phyloP scores from a whole-genome alignment of 768 basidiomycete species.

The Postia placenta region DNA sequence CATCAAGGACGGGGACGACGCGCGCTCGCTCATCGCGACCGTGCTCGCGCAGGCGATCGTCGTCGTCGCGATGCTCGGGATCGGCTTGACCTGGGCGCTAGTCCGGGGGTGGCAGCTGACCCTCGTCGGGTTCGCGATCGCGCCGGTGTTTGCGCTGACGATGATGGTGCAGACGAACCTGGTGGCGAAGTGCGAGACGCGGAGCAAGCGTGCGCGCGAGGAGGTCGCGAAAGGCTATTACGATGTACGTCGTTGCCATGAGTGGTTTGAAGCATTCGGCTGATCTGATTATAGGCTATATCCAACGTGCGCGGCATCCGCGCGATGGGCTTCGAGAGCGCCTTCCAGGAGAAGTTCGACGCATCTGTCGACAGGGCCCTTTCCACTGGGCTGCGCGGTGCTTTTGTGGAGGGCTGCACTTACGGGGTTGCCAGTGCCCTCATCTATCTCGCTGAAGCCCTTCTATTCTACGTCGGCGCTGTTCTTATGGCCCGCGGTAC shows the following conservation, averaged over 20 bases:
- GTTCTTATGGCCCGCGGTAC: conserved; percentile 75
- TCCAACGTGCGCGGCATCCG: conserved; percentile 83
- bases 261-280: not conserved
- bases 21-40: conserved; percentile 65
- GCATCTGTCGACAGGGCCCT: conserved; percentile 54
- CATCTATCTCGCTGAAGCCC: conserved; percentile 85
- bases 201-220: conserved; percentile 85
- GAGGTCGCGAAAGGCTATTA: conserved; percentile 81
- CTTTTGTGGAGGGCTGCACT: conserved; percentile 81
- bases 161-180: conserved; percentile 75
- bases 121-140: conserved; percentile 82
- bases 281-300: conserved; percentile 44
- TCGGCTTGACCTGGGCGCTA: conserved; percentile 89
- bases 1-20: conserved; percentile 89
- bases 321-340: conserved; percentile 74
- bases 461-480: conserved; percentile 89
- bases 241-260: conserved; percentile 48
- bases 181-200: conserved; percentile 62
- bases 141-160: conserved; percentile 70
- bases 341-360: conserved; percentile 69
- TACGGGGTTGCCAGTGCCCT: conserved; percentile 76
- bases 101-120: conserved; percentile 88
- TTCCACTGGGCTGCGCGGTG: conserved; percentile 66
- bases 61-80: conserved; percentile 70
- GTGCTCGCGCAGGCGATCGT: conserved; percentile 70